A percentile compares a stretch with the other conserved stretches of the same genome.
These are phyloP conservation scores for Trichoderma koningii DNA, from an alignment of 2,329 filamentous ascomycete species.

Conservation along the genomic window DNA sequence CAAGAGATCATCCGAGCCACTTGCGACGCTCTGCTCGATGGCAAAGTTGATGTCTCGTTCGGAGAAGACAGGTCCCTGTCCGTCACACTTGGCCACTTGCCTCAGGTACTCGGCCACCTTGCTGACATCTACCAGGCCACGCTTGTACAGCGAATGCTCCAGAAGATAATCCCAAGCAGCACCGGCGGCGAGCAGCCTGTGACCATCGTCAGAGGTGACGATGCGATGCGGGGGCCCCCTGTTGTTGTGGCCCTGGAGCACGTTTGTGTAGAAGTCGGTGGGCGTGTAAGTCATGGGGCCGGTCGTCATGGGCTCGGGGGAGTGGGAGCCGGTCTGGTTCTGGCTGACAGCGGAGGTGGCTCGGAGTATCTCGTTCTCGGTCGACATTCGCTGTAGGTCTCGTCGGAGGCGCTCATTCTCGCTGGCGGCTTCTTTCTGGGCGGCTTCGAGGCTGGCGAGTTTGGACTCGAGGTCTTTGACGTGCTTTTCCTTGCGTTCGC, in stretches of 20 bases:
- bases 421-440: conserved; percentile 68
- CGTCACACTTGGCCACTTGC: conserved; percentile 75
- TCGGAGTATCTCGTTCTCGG: conserved; percentile 89
- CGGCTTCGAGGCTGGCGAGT: conserved; percentile 73
- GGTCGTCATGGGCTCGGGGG: conserved; percentile 54
- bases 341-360: conserved; percentile 63
- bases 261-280: conserved; percentile 68
- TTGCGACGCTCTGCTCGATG: conserved; percentile 76
- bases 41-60: conserved; percentile 72
- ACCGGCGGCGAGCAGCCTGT: conserved; percentile 70
- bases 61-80: conserved; percentile 83
- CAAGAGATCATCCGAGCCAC: conserved; percentile 74
- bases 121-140: conserved; percentile 77
- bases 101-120: conserved; percentile 80
- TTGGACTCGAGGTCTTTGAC: conserved; percentile 92
- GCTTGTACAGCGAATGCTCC: conserved; percentile 72
- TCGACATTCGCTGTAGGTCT: conserved; percentile 79
- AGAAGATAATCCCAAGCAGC: conserved; percentile 92
- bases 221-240: conserved; percentile 70
- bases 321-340: conserved; percentile 43
- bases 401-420: conserved; percentile 88
- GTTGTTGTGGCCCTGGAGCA: conserved; percentile 63
- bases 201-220: conserved; percentile 64
- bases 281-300: conserved; percentile 73
- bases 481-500: conserved; percentile 91